These are phyloP conservation scores for Trichosporon ovoides DNA, from an alignment of 1,284 basidiomycete species.

Conservation along the genomic window DNA sequence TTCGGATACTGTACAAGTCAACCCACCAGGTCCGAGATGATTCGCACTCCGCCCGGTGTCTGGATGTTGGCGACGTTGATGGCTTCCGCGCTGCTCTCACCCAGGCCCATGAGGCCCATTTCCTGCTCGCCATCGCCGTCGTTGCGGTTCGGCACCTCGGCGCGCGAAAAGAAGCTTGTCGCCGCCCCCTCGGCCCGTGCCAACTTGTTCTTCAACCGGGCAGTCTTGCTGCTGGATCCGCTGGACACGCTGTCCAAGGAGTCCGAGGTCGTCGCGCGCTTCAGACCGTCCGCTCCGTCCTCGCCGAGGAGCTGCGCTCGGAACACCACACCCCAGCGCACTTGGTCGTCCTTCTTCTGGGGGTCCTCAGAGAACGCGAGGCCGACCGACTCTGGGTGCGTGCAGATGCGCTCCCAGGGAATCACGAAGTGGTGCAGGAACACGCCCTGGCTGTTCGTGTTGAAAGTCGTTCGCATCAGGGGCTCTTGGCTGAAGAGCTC, in stretches of 20 bases:
- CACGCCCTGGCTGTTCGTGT: conserved; percentile 62
- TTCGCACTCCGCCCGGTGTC: conserved; percentile 52
- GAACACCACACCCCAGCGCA: conserved; percentile 22
- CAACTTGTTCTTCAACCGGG: background rate
- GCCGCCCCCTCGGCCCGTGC: conserved; percentile 4
- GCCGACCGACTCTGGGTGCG: conserved; percentile 57
- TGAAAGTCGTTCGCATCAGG: conserved; percentile 53
- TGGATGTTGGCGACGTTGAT: conserved; percentile 25
- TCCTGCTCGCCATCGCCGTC: conserved; percentile 20
- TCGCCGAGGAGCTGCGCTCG: conserved; percentile 23
- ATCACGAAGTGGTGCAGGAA: conserved; percentile 62
- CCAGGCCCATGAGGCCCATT: conserved; percentile 25
- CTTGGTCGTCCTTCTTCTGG: conserved; percentile 45
- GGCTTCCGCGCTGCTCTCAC: conserved; percentile 19
- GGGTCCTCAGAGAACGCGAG: conserved; percentile 57
- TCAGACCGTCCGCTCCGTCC: conserved; percentile 8
- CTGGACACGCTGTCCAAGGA: background rate
- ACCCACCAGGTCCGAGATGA: conserved; percentile 73
- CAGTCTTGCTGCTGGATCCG: background rate
- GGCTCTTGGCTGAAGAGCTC: conserved; percentile 47
- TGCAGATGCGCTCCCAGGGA: conserved; percentile 62
- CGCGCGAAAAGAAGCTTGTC: conserved; percentile 12
- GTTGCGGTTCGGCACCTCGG: conserved; percentile 18
- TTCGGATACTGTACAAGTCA: background rate
- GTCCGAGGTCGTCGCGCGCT: conserved; percentile 2